These are phyloP conservation scores for Starmerella cellae DNA, from an alignment of 805 yeast species.

Conservation along the genomic window DNA sequence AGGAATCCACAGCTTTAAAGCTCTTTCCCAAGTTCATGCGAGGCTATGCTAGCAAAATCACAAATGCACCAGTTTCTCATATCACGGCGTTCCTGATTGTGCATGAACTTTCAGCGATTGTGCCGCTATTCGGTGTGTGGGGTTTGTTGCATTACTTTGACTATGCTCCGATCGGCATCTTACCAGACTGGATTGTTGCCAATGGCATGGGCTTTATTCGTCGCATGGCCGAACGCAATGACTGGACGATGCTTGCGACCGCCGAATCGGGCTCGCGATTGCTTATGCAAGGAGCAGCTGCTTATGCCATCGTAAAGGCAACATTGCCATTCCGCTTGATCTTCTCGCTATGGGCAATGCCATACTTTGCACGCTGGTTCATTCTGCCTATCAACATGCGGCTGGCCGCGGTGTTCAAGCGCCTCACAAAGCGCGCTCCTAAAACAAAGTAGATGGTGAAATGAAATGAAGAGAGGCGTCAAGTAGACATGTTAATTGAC, in stretches of 20 bases:
- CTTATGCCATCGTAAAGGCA: slow-evolving; percentile 55
- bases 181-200: slow-evolving; percentile 46
- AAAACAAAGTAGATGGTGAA: no score
- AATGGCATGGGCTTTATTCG: slow-evolving; percentile 49
- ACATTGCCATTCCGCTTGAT: slow-evolving; percentile 41
- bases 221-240: slow-evolving; percentile 29
- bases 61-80: slow-evolving; percentile 46
- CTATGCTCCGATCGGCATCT: slow-evolving; percentile 38
- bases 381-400: slow-evolving; percentile 35
- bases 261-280: slow-evolving; percentile 42
- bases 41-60: slow-evolving; percentile 39
- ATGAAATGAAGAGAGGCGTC: no score
- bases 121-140: slow-evolving; percentile 59
- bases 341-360: slow-evolving; percentile 41
- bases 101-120: slow-evolving; percentile 64
- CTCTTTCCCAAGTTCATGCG: slow-evolving; percentile 39
- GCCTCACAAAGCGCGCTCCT: no score
- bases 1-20: neutral
- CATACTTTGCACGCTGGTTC: slow-evolving; percentile 41
- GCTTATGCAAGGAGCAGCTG: slow-evolving; percentile 59
- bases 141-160: slow-evolving; percentile 46
- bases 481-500: no score
- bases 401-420: slow-evolving; percentile 8
- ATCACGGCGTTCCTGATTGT: slow-evolving; percentile 50
- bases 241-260: slow-evolving; percentile 26